Conservation (phyloP, 2,329 filamentous ascomycete genomes). For the Hirsutella rhossiliensis region DNA sequence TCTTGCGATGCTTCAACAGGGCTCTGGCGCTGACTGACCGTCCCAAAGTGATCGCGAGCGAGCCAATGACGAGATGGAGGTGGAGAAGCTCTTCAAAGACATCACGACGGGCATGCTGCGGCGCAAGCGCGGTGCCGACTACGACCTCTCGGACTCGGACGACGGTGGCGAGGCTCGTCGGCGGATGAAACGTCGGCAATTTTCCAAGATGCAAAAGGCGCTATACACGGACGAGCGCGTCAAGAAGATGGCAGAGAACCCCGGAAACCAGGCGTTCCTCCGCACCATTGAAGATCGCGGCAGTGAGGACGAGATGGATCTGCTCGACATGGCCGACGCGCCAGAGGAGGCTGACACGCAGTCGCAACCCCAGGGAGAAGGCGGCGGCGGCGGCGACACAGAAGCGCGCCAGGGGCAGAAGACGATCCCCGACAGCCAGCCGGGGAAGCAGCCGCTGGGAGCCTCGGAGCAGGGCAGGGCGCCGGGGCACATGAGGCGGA, state of each 20-base stretch:
- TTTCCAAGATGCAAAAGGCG: slow-evolving; percentile 83
- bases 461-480: slow-evolving; percentile 29
- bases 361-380: slow-evolving; percentile 17
- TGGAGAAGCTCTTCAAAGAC: slow-evolving; percentile 86
- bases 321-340: slow-evolving; percentile 42
- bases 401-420: slow-evolving; percentile 17
- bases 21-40: slow-evolving; percentile 5
- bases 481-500: slow-evolving; percentile 50
- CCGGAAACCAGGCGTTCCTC: slow-evolving; percentile 82
- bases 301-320: slow-evolving; percentile 64
- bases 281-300: slow-evolving; percentile 77
- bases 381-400: slow-evolving; percentile 10
- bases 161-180: slow-evolving; percentile 70
- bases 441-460: slow-evolving; percentile 14
- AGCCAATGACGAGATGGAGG: slow-evolving; percentile 69
- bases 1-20: neutral
- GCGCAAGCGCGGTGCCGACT: slow-evolving; percentile 69
- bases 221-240: slow-evolving; percentile 82
- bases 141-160: slow-evolving; percentile 82
- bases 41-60: slow-evolving; percentile 60
- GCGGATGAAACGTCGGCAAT: slow-evolving; percentile 75
- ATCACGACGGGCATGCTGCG: slow-evolving; percentile 81
- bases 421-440: slow-evolving; percentile 40
- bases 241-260: slow-evolving; percentile 79
- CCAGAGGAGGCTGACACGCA: slow-evolving; percentile 22